These are phyloP conservation scores for Xerocomus spinulosus DNA, from an alignment of 768 basidiomycete genomes.

Conservation along the genomic window DNA sequence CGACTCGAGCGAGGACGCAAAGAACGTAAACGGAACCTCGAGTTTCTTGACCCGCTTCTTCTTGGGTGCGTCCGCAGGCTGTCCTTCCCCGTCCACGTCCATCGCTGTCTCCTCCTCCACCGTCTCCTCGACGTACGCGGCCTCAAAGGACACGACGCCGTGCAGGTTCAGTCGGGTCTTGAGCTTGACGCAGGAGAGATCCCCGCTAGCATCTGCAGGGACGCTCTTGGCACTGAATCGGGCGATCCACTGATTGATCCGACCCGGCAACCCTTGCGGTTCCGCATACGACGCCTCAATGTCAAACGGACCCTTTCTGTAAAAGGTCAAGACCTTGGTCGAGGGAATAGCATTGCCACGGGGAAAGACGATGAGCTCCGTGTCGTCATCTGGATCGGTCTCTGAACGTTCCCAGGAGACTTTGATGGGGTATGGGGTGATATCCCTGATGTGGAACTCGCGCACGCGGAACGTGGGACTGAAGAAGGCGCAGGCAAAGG, in stretches of 20 bases:
- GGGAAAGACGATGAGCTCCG: conserved; percentile 88
- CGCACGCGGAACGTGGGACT: conserved; percentile 98
- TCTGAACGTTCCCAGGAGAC: conserved; percentile 78
- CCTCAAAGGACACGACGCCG: conserved; percentile 83
- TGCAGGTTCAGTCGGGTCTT: conserved; percentile 85
- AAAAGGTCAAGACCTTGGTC: conserved; percentile 94
- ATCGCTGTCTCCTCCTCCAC: conserved; percentile 70
- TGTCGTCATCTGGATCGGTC: conserved; percentile 82
- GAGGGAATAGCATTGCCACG: conserved; percentile 82
- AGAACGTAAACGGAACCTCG: conserved; percentile 68
- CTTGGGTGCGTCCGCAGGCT: conserved; percentile 46
- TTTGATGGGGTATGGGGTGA: conserved; percentile 84
- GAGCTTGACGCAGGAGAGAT: conserved; percentile 80
- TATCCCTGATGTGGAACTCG: conserved; percentile 87
- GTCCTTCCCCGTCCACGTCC: conserved; percentile 57
- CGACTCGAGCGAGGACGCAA: conserved; percentile 61
- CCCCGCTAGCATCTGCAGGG: conserved; percentile 62
- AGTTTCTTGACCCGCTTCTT: conserved; percentile 88
- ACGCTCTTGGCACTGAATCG: conserved; percentile 80
- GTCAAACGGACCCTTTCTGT: conserved; percentile 83
- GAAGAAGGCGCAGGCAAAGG: conserved; percentile 95
- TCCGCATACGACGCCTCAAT: conserved; percentile 84
- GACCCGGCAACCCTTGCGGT: conserved; percentile 63
- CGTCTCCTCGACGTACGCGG: conserved; percentile 74
- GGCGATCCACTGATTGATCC: conserved; percentile 81